Base-by-base conservation (phyloP, 2,329 filamentous ascomycete genomes). In the Colletotrichum spinosum region DNA sequence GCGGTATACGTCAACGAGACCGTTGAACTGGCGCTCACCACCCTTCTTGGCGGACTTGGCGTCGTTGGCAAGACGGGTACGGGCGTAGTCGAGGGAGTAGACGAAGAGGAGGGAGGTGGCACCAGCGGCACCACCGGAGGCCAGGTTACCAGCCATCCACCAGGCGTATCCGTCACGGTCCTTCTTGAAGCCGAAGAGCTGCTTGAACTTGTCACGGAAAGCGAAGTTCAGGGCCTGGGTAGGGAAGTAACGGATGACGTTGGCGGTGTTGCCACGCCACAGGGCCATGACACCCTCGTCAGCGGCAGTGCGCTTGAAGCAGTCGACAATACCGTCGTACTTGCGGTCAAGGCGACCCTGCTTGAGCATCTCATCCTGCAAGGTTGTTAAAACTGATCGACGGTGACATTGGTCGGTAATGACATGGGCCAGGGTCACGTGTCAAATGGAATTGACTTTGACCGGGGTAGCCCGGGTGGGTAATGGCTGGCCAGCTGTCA, bases 121-220 rank as follows among this genome's bases (percentile, higher is more conserved):
- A 97, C 96, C 96, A 82, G 96, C 96, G 83, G 93, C 94, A 97
- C 96, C 96, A 93, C 96, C 96, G 79, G 96, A 99, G 81, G 96
- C 96, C 86, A 99, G 88, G 93, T 99, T 99, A 90, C 96, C 96
- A 75, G 88, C 89, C 96, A 99, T 98, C 96, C 96, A 99, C 92
- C 94, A 94, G 81, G 85, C 88, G 85, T 99, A 99, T 79, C 96
- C 96, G 83, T 99, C 96, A 86, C 91, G 91, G 71, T 99, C 96
- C 92, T 98, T 98, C 94, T 98, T 99, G 94, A 93, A 99, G 81
- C 93, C 92, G 91, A 99, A 99, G 94, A 99, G 97, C 81, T 92
- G 89, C 94, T 99, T 99, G 94, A 97, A 99, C 91, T 97, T 97
- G 86, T 99, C 96, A 85, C 96, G 96, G 96, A 99, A 99, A 83